These are phyloP conservation scores for Cercophora newfieldiana DNA, from an alignment of 495 filamentous ascomycete genomes.

Conservation along the genomic window DNA sequence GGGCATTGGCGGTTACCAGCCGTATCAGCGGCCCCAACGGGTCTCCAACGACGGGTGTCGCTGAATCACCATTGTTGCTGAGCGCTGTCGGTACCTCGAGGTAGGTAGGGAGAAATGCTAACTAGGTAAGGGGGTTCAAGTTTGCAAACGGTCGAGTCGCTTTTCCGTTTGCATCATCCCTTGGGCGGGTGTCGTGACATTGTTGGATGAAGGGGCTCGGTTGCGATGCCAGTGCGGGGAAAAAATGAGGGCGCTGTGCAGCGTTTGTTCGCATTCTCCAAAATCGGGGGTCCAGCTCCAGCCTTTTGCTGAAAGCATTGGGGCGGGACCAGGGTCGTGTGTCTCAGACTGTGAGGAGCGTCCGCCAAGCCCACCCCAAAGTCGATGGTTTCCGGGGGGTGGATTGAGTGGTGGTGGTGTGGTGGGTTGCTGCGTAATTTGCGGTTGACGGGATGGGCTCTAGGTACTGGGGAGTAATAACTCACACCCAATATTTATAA, in stretches of 20 bases:
- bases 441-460: background rate
- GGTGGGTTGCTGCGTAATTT: conserved; percentile 8
- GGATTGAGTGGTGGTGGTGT: background rate
- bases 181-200: background rate
- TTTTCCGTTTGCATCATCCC: conserved; percentile 7
- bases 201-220: background rate
- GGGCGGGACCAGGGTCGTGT: background rate
- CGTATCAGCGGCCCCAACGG: background rate
- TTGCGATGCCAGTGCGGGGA: conserved; percentile 2
- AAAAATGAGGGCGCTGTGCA: background rate
- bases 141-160: background rate
- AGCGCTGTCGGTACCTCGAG: too few species aligned
- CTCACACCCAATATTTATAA: conserved; percentile 8
- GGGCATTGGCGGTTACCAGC: background rate
- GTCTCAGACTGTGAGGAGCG: conserved; percentile 4
- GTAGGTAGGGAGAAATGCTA: background rate
- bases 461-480: too few species aligned
- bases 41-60: background rate
- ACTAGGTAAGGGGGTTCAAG: background rate
- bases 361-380: background rate
- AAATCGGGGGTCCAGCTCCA: background rate
- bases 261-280: background rate
- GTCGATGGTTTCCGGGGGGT: background rate
- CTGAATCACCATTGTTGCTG: background rate
- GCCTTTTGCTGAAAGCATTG: background rate